These are phyloP conservation scores for barley (Hordeum vulgare) DNA, from an alignment of 176 grass and related monocot species.

Conservation along the genomic window MorexV3_pseudomolecules_assembly NC_058523.1:521197199-521197698, in stretches of 20 bases:
- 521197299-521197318: no score
- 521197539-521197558: not conserved
- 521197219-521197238: not conserved
- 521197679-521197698: constrained; percentile 1
- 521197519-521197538: not conserved
- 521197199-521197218: not conserved
- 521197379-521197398: not conserved
- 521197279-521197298: no score
- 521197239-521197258: no score
- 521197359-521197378: not conserved
- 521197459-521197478: not conserved
- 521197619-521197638: constrained; percentile 27
- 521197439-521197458: no score
- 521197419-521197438: no score
- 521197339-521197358: not conserved
- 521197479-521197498: not conserved
- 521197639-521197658: constrained; percentile 28
- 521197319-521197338: not conserved
- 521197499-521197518: not conserved
- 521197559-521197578: not conserved
- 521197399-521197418: not conserved
- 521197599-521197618: constrained; percentile 8
- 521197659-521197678: not conserved
- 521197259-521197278: no score
- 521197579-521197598: not conserved